Base-by-base conservation (phyloP, 805 yeast genomes). In the Deakozyma indianensis region DNA sequence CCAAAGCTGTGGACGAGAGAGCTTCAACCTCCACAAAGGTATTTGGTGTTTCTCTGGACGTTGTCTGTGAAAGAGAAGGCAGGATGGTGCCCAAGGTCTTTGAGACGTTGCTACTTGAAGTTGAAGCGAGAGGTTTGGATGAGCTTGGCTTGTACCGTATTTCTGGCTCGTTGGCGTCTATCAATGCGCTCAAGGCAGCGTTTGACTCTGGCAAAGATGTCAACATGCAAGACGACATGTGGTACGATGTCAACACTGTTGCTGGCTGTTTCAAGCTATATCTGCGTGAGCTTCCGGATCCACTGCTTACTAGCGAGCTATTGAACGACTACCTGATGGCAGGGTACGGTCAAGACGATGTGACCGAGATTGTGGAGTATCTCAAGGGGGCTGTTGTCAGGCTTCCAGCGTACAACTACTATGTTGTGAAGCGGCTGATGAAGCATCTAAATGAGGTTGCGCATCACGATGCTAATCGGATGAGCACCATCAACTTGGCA, bases 131-230 rank as follows among this genome's bases (percentile, higher is more conserved):
- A 45, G 96, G 97, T 0, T 60, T 90, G 23, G 87, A 85, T 52
- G 96, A 88, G 58, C 83, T 85, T 45, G 97, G 97, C 16, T 68
- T 90, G 14, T 90, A 90, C 60, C 76, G 97, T 59, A 69, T 77
- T 27, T 77, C 81, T 1, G 83, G 82, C 3, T 75, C 81, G 5
- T 67, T 74, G 32, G 78, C 77, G 4, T 71, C 76, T 43, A 75
- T 77, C 41, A 72, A 75, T 44, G 64, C 70, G 3, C 61, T 77
- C 48, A 75, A 72, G 53, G 65, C 63, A 28, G 74, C 77, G 14
- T 76, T 77, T 56, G 78, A 72, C 49, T 74, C 73, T 45, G 74
- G 74, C 24, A 63, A 61, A 35, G 62, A 61, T 9, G 57, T 58
- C 9, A 65, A 74, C 3, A 55, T 73, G 51, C 71, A 70, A 51